These are phyloP conservation scores for Nicotiana paniculata DNA, from an alignment of 257 asterid genomes.

Conservation along the genomic window DNA sequence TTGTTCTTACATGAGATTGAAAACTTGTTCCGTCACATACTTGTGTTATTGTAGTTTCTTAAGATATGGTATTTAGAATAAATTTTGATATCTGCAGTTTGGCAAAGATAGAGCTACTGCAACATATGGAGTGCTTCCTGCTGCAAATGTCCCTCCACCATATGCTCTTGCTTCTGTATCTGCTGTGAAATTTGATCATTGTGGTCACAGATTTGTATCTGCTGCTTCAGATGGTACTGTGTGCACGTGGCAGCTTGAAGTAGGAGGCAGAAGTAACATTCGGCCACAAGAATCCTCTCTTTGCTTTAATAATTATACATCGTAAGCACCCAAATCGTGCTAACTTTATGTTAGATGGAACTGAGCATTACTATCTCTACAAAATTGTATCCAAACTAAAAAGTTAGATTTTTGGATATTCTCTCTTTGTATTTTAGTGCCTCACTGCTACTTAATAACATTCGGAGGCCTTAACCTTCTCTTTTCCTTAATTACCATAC, in stretches of 20 bases:
- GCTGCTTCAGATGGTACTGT: conserved; percentile 95
- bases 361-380: not conserved
- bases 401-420: not conserved
- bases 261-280: conserved; percentile 89
- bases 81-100: conserved; percentile 56
- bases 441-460: not conserved
- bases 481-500: not conserved
- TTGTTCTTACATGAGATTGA: not conserved
- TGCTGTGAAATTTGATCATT: conserved; percentile 76
- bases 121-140: conserved; percentile 94
- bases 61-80: conserved; percentile 12
- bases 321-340: conserved; percentile 42
- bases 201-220: conserved; percentile 92
- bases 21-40: not conserved
- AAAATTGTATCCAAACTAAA: not conserved
- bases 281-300: conserved; percentile 81
- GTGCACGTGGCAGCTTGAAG: conserved; percentile 98
- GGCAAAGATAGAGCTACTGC: conserved; percentile 87
- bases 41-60: not conserved
- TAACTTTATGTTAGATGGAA: not conserved
- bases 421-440: not conserved
- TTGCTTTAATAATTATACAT: conserved; percentile 85
- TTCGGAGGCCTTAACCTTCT: not conserved
- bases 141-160: conserved; percentile 93
- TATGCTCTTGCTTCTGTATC: conserved; percentile 88